phyloP scores from a whole-genome alignment of 768 basidiomycete genomes.

The Leucosporidium yakuticum region DNA sequence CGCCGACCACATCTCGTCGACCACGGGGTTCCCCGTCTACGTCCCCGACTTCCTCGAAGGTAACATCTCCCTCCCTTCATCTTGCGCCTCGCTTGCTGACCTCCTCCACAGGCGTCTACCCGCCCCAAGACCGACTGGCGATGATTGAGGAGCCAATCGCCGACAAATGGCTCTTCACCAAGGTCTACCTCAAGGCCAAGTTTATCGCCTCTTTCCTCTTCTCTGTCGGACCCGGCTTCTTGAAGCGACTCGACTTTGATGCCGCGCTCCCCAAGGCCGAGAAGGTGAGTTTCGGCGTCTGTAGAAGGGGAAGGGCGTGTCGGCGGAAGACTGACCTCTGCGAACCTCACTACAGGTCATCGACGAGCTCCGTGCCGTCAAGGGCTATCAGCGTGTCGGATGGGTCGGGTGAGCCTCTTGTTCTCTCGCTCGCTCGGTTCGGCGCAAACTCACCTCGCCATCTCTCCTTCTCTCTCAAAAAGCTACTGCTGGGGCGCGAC shows the following conservation, averaged over 20 bases:
- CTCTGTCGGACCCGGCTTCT: too few species aligned
- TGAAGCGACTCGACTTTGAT: neutral
- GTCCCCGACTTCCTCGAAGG: conserved; percentile 12
- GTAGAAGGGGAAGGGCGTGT: neutral
- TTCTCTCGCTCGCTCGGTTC: too few species aligned
- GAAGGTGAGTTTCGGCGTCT: neutral
- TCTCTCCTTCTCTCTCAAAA: neutral
- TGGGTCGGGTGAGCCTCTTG: neutral
- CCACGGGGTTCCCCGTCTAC: neutral
- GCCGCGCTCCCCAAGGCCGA: neutral
- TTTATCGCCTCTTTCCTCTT: neutral
- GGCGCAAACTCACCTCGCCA: too few species aligned
- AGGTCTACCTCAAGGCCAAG: neutral
- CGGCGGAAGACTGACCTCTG: neutral
- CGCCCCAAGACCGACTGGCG: neutral
- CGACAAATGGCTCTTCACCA: neutral
- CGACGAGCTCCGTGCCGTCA: neutral
- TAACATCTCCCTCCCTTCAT: neutral
- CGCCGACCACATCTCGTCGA: conserved; percentile 5
- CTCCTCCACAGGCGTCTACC: neutral
- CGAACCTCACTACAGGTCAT: neutral
- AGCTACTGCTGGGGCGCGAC: conserved; percentile 9
- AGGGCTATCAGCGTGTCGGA: neutral
- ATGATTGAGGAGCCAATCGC: neutral
- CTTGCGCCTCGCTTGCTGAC: neutral